Evolutionary conservation across 164 flowering plant genomes (phyloP).

Genomic region (Vitis labrusca): DNA sequence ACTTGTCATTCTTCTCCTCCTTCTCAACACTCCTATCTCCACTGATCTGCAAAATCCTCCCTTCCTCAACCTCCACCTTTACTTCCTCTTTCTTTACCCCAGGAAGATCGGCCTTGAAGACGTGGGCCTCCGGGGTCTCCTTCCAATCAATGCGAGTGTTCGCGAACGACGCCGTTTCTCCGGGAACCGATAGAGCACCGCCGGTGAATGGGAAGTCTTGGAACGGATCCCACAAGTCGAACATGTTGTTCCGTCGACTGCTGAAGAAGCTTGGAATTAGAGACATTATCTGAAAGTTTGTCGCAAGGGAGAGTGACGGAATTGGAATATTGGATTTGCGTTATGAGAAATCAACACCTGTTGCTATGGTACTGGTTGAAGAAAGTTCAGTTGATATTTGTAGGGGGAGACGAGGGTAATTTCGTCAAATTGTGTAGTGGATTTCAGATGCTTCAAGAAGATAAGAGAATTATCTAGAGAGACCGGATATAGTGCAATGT

Average conservation of each 20-base stretch:
- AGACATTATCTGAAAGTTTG: conserved; percentile 4
- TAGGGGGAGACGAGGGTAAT: no score
- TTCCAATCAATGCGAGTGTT: conserved; percentile 7
- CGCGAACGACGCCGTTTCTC: no score
- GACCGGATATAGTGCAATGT: no score
- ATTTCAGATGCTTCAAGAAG: no score
- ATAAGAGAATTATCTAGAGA: no score
- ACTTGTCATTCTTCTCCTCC: conserved; percentile 11
- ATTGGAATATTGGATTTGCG: no score
- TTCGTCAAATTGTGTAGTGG: no score
- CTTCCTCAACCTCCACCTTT: conserved; percentile 9
- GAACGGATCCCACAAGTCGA: conserved; percentile 21
- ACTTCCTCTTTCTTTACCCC: conserved; percentile 8
- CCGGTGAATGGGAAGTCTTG: not conserved
- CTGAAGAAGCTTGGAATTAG: conserved; percentile 20
- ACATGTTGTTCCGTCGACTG: conserved; percentile 3
- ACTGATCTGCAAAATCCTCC: conserved; percentile 10
- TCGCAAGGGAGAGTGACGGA: no score
- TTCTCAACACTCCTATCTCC: conserved; percentile 10
- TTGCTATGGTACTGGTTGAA: no score
- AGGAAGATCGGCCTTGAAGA: conserved; percentile 5
- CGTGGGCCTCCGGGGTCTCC: conserved; percentile 12
- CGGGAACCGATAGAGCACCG: not conserved
- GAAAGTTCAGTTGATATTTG: no score
- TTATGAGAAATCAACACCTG: no score